Base-by-base conservation (phyloP, 345 rosid genomes). In the Moricandia moricandioides region DNA sequence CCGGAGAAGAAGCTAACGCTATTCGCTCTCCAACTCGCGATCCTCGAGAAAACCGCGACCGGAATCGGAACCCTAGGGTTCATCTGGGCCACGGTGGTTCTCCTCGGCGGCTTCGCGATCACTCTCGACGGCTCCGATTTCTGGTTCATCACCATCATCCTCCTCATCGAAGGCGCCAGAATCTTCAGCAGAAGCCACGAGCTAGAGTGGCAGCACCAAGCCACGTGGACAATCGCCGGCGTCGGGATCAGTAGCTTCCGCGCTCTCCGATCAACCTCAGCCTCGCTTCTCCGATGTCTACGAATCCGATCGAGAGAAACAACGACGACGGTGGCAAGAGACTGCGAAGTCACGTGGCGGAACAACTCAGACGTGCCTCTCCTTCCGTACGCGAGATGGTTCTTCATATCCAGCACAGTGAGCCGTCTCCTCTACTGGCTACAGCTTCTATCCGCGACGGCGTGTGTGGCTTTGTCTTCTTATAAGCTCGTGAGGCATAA, bases 71-170 rank as follows among this genome's bases (percentile, higher is more conserved):
- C 98, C 2, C 88, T 93, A 0, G 96, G 98, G 0, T 93, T 93
- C 61, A 89, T 91, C 74, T 91, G 98, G 98, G 98, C 96, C 14
- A 93, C 98, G 0, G 97, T 93, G 35, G 97, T 93, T 70, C 97
- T 91, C 8, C 87, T 93, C 0, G 98, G 97, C 0, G 98, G 98
- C n/a, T 91, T 93, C 61, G 98, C 98, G 5, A 91, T 91, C 75
- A 86, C 92, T 8, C 81, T 93, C 55, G 96, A 93, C 31, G 77
- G 78, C 37, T 85, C 92, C 4, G 98, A 93, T 70, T 93, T 93
- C 68, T 93, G 97, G 98, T 83, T 88, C 74, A 79, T 93, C 70
- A 93, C 98, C 37, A 58, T 88, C 47, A 91, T 91, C 39, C 80
- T 91, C 77, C 73, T 93, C 74, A 87, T 93, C 14, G 98, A 93